Evolutionary conservation across 164 flowering plant species (phyloP).

Genomic region (Magnolia sinica): DNA sequence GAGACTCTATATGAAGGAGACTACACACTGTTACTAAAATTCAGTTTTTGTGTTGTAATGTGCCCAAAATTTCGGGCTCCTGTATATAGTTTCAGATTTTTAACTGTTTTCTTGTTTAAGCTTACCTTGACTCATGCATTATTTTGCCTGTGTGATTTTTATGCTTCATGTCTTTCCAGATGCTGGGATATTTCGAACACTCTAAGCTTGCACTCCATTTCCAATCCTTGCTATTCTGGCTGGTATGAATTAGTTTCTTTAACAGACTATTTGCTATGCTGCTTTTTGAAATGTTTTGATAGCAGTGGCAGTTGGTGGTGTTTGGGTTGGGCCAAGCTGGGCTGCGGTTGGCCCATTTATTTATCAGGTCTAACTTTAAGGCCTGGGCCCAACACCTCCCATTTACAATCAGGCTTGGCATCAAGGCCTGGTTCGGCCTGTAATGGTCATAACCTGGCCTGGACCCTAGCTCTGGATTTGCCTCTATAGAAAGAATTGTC

Average conservation of each 20-base stretch:
- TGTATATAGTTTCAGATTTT: not conserved
- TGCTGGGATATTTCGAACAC: constrained; percentile 90
- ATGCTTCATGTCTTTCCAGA: constrained; percentile 45
- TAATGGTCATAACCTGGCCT: not conserved
- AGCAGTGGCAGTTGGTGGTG: not conserved
- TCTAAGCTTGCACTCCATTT: constrained; percentile 69
- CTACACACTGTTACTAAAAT: no score
- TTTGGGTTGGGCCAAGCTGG: not conserved
- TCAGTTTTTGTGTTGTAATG: no score
- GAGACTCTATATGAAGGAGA: no score
- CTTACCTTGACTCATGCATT: not conserved
- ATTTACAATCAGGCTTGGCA: not conserved
- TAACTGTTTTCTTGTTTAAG: not conserved
- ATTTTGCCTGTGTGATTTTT: not conserved
- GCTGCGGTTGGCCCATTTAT: not conserved
- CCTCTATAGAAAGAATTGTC: no score
- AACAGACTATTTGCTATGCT: not conserved
- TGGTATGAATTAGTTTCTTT: constrained; percentile 48
- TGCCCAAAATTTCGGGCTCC: not conserved
- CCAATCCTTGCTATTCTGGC: constrained; percentile 80
- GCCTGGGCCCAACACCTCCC: not conserved
- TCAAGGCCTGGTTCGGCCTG: not conserved
- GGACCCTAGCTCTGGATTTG: not conserved
- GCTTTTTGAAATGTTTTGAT: not conserved
- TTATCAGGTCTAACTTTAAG: not conserved